Evolutionary conservation across 495 filamentous ascomycete species (phyloP), one percentile per base, ranked within the genome.

Genomic region (Letharia lupina): DNA sequence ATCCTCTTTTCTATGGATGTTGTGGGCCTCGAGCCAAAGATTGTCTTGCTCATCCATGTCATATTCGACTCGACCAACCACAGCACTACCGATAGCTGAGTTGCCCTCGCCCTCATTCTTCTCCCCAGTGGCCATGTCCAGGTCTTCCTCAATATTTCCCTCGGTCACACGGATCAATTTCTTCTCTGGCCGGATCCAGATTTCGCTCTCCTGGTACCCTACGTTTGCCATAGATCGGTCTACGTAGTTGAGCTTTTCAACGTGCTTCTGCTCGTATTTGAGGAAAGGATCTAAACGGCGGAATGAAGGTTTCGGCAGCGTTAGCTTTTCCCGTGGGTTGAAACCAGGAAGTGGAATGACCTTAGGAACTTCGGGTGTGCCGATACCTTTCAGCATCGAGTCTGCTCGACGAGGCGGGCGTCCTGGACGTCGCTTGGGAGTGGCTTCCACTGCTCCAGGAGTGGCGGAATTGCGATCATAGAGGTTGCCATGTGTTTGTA

Each of bases 21-120:
- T 99, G 69, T 91, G 85, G 52, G 84, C 84, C 64, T 95, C 89
- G 35, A 99, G 79, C 94, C 95, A 98, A 77, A 92, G 89, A 63
- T 95, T 92, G 73, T 99, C 94, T 73, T 99, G 94, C 75, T 98
- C 94, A 72, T 99, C 94, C 94, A 99, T 98, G 70, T 99, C 94
- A 71, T 99, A 99, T 70, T 99, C 94, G 50, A 97, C 94, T 42
- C 91, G 84, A 48, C 91, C 89, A 39, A 90, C 83, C 2, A 75
- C 77, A 18, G 75, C 67, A 16, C 74, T 71, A 48, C 75, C 77
- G 37, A 78, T 71, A 4, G 79, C 77, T 10, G 78, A 72, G 68
- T 84, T 83, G 8, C 77, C 72, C 41, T 91, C 88, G 13, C 83
- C 85, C 41, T 93, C 90, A 18, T 75, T 77, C 45, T 80, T 84